A percentile compares a stretch with the other conserved stretches of the same genome.
Evolutionary conservation across 2,329 filamentous ascomycete genomes (phyloP).

Genomic region (Orbilia blumenaviensis): DNA sequence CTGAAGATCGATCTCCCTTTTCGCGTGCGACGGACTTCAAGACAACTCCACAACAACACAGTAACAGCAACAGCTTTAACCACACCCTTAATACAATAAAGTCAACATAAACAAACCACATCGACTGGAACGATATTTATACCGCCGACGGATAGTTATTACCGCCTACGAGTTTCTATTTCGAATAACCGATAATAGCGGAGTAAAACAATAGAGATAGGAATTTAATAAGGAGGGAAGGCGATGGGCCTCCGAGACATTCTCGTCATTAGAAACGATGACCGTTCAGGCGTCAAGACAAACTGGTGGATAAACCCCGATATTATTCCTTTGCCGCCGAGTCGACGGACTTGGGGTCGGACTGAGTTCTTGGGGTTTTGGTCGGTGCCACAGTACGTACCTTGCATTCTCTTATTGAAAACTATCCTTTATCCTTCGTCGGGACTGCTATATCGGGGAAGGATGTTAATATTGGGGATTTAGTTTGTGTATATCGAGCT

Average conservation of each 20-base stretch:
- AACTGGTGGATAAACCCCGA: slow-evolving; percentile 54
- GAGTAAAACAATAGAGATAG: neutral
- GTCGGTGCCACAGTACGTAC: slow-evolving; percentile 49
- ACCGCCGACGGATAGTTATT: too few relatives aligned
- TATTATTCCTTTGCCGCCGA: slow-evolving; percentile 45
- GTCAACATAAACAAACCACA: too few relatives aligned
- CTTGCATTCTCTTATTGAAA: neutral
- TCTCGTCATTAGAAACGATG: slow-evolving; percentile 45
- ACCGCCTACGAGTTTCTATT: too few relatives aligned
- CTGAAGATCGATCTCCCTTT: neutral
- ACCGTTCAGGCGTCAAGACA: slow-evolving; percentile 50
- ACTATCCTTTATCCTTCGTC: too few relatives aligned
- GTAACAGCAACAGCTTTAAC: neutral
- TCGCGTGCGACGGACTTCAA: slow-evolving; percentile 9
- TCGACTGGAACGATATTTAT: too few relatives aligned
- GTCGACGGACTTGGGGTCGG: slow-evolving; percentile 47
- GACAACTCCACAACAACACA: slow-evolving; percentile 7
- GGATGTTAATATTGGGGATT: neutral
- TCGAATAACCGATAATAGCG: too few relatives aligned
- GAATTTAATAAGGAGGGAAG: neutral
- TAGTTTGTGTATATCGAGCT: slow-evolving; percentile 48
- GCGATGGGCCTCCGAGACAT: slow-evolving; percentile 51
- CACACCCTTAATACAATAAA: slow-evolving; percentile 5
- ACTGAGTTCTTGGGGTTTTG: slow-evolving; percentile 52
- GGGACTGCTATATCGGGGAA: too few relatives aligned